Conservation (phyloP, 768 basidiomycete genomes). For the Phanerochaete sordida region DNA sequence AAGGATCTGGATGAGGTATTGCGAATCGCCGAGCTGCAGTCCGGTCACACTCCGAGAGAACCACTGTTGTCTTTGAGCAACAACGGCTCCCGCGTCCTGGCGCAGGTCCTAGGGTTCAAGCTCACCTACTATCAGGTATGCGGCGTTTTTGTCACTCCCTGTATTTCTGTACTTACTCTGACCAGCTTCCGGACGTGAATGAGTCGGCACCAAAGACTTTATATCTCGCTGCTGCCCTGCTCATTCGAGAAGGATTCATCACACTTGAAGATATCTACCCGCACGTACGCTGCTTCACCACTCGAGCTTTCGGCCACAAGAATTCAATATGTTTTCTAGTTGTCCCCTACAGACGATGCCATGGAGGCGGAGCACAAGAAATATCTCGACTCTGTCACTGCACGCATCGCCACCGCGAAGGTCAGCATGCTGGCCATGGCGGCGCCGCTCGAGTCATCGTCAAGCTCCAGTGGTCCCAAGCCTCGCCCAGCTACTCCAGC, state of each 20-base stretch:
- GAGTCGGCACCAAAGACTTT: constrained; percentile 70
- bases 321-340: constrained; percentile 34
- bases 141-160: not conserved
- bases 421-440: constrained; percentile 81
- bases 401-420: constrained; percentile 66
- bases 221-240: constrained; percentile 77
- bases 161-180: not conserved
- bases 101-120: constrained; percentile 98
- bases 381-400: constrained; percentile 59
- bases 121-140: constrained; percentile 86
- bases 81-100: constrained; percentile 57
- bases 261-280: constrained; percentile 85
- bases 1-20: constrained; percentile 71
- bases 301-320: not conserved
- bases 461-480: constrained; percentile 29
- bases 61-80: constrained; percentile 14
- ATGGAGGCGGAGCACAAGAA: constrained; percentile 67
- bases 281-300: constrained; percentile 56
- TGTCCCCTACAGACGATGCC: constrained; percentile 70
- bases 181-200: constrained; percentile 50
- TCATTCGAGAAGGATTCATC: constrained; percentile 89
- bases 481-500: constrained; percentile 36
- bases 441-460: constrained; percentile 64
- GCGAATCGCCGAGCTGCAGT: constrained; percentile 43
- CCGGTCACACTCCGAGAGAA: constrained; percentile 11